Percentiles rank a stretch among this genome's conserved stretches.
phyloP scores from a whole-genome alignment of 768 basidiomycete species.

The Galerina sulciceps region DNA sequence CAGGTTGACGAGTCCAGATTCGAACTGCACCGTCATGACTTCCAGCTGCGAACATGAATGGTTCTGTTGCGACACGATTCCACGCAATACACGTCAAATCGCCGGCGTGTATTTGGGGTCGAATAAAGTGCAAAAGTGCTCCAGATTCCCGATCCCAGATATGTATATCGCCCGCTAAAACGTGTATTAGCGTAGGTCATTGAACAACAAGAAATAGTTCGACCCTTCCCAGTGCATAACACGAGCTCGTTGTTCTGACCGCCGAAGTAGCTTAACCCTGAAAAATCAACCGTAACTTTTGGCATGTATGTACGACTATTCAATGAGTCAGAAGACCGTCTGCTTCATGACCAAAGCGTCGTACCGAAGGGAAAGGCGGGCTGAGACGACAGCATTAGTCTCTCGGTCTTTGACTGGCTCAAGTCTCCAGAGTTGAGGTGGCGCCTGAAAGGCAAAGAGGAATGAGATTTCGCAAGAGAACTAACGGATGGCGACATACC shows the following conservation, averaged over 20 bases:
- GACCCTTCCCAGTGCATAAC: constrained; percentile 78
- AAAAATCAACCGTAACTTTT: constrained; percentile 69
- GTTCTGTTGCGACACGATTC: constrained; percentile 68
- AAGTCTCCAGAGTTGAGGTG: constrained; percentile 81
- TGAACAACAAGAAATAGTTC: background rate
- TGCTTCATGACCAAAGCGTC: background rate
- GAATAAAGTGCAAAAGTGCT: constrained; percentile 70
- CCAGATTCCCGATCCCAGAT: constrained; percentile 88
- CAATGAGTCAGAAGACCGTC: background rate
- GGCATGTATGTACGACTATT: constrained; percentile 76
- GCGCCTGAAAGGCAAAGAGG: constrained; percentile 47
- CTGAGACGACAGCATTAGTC: constrained; percentile 33
- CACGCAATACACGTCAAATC: constrained; percentile 83
- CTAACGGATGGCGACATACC: constrained; percentile 36
- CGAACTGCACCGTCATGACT: constrained; percentile 77
- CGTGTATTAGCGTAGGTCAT: constrained; percentile 2
- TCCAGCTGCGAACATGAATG: constrained; percentile 79
- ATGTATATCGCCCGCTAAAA: constrained; percentile 76
- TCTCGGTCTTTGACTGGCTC: constrained; percentile 63
- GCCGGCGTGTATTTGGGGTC: constrained; percentile 62
- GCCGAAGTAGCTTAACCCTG: constrained; percentile 83
- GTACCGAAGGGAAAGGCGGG: constrained; percentile 46
- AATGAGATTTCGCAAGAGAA: background rate
- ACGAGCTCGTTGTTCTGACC: constrained; percentile 81
- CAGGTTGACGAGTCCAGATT: constrained; percentile 63